A percentile compares a stretch with the other conserved stretches of the same genome.
These are phyloP conservation scores for Exutisphaerella laricina DNA, from an alignment of 2,329 filamentous ascomycete genomes.

Conservation along the genomic window DNA sequence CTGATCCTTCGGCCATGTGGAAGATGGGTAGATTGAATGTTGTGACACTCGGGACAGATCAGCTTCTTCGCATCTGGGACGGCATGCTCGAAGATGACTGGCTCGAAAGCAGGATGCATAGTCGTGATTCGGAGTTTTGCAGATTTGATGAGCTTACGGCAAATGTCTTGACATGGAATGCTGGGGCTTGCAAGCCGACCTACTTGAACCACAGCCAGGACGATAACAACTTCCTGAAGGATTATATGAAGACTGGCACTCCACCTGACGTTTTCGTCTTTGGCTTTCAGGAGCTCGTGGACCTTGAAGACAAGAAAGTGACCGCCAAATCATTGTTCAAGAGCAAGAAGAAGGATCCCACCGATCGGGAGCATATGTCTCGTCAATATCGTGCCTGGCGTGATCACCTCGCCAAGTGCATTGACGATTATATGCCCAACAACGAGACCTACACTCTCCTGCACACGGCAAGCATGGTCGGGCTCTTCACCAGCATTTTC, in stretches of 20 bases:
- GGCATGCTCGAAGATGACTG: constrained; percentile 89
- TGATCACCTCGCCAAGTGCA: constrained; percentile 73
- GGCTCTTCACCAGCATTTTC: constrained; percentile 93
- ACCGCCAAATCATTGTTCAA: constrained; percentile 91
- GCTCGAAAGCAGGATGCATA: constrained; percentile 86
- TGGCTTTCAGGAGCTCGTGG: constrained; percentile 97
- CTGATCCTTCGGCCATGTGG: constrained; percentile 79
- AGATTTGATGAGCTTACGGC: constrained; percentile 75
- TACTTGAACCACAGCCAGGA: constrained; percentile 65
- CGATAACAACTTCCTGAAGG: constrained; percentile 73
- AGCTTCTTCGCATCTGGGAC: constrained; percentile 81
- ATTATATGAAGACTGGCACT: constrained; percentile 68
- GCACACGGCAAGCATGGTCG: constrained; percentile 84
- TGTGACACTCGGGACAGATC: constrained; percentile 80
- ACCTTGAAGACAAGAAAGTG: constrained; percentile 93
- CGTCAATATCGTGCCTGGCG: constrained; percentile 96
- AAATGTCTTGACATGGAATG: constrained; percentile 91
- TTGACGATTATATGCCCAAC: constrained; percentile 76
- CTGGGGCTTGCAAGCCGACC: constrained; percentile 87
- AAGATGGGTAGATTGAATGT: constrained; percentile 79
- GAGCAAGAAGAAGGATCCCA: constrained; percentile 74
- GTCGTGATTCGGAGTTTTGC: constrained; percentile 75
- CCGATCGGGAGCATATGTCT: constrained; percentile 85
- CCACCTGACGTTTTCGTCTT: constrained; percentile 89
- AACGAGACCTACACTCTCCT: constrained; percentile 77